Base-by-base conservation (phyloP, 768 basidiomycete genomes). In the Lactifluus pinguis region DNA sequence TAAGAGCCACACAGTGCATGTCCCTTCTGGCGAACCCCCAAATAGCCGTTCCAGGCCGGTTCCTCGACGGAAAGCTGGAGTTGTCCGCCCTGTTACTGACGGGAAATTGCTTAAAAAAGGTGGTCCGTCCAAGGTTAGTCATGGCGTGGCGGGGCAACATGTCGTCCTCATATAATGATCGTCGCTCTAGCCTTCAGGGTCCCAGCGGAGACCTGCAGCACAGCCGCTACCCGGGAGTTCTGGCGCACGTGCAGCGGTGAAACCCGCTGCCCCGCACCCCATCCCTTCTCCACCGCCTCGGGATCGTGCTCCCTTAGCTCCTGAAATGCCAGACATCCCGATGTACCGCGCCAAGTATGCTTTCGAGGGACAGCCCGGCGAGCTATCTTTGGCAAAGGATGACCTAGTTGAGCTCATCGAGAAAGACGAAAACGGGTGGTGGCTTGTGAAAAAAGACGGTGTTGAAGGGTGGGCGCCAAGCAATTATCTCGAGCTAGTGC, bases 391-490 rank as follows among this genome's bases (percentile, higher is more conserved):
- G 54, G 81, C 80, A 66, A 98, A 98, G 72, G 97, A 94, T 67
- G 97, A 98, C 62, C 60, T 89, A 3, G 90, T 98, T 1, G 95
- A 98, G 74, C 76, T 98, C 19, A 77, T 94, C 36, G 87, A 95
- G 76, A 93, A 97, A 71, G 86, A 87, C 69, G 84, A 94, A 61
- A 95, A 95, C 67, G 97, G 95, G 3, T 99, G 97, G 97, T 98
- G 97, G 95, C 79, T 97, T 36, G 87, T 98, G 59, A 90, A 87
- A 79, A 92, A 88, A 73, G 80, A 79, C 55, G 81, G 81, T 2
- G 74, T 76, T 17, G 93, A 98, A 70, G 97, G 92, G 14, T 99
- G 95, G 94, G 92, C 95, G 19, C 97, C 97, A 2, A 85, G 87
- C 66, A 94, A 92, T 72, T 97, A 94, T 69, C 83, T 95, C 7